Percentiles rank a stretch among this genome's conserved stretches.
Conservation (phyloP, 257 asterid genomes). For the Salvia splendens region DNA sequence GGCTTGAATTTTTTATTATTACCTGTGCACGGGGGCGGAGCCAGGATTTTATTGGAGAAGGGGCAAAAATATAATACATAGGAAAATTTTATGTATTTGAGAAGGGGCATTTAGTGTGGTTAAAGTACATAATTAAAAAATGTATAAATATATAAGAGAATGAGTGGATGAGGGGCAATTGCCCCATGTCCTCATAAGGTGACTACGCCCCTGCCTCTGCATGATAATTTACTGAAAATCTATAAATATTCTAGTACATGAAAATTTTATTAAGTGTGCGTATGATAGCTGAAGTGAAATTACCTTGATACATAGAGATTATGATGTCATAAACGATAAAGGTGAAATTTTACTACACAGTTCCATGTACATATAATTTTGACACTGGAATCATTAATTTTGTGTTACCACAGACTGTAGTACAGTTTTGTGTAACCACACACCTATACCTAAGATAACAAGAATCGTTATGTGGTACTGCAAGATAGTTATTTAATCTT, state of each 20-base stretch:
- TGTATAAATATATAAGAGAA: no score
- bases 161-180: no score
- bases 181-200: no score
- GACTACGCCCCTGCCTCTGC: not conserved
- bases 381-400: not conserved
- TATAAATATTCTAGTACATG: conserved; percentile 7
- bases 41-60: no score
- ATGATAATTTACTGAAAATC: conserved; percentile 9
- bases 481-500: not conserved
- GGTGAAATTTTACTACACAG: not conserved
- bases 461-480: not conserved
- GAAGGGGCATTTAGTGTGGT: no score
- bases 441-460: no score
- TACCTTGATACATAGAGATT: conserved; percentile 3
- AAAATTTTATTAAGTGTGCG: not conserved
- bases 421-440: no score
- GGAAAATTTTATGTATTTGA: no score
- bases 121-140: no score
- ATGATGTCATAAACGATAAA: conserved; percentile 6
- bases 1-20: conserved; percentile 10
- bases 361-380: not conserved
- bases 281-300: conserved; percentile 14
- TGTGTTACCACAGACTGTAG: not conserved
- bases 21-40: no score
- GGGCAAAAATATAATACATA: no score